Base-by-base conservation (phyloP, 257 asterid species). In the Solanum etuberosum region DNA sequence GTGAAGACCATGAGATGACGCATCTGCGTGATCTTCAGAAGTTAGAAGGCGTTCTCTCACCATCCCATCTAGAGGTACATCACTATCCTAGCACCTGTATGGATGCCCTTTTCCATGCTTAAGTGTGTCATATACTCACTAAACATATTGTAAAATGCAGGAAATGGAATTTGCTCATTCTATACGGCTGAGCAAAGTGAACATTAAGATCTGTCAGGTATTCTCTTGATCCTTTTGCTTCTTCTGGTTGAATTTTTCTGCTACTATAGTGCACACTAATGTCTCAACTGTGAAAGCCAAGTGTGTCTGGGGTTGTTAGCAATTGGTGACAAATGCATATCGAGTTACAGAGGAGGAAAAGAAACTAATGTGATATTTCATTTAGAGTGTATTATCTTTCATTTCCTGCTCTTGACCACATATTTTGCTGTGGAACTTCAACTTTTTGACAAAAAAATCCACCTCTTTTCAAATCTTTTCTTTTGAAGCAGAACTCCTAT, bases 121-220 rank as follows among this genome's bases (percentile, higher is more conserved):
- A 59, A 54, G 86, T 85, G 85, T 89, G 86, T 67, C 59, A 20
- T 84, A 61, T 40, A 83, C 84, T 90, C 42, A 91, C 54, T 85
- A 48, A 25, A 71, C 86, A 6, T 83, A 31, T 46, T 74, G 86
- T 3, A 51, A 42, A 83, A 42, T 89, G 90, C 86, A 96, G 98
- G 99, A 97, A 90, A 96, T 97, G 99, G 99, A 95, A 90, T 97
- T 97, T 86, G 99, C 99, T 34, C 99, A 95, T 90, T 90, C 97
- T 68, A 83, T 96, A 73, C 95, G 99, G 92, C 95, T 94, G 90
- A 96, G 97, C 94, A 97, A 97, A 93, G 98, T 89, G 87, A 93
- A 89, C 93, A 94, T 97, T 87, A 97, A 96, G 91, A 93, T 97
- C 84, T 96, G 99, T 86, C 95, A 96, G 92, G 99, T 96, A 88